phyloP scores from a whole-genome alignment of 257 asterid genomes.

The Paulownia fortunei region DNA sequence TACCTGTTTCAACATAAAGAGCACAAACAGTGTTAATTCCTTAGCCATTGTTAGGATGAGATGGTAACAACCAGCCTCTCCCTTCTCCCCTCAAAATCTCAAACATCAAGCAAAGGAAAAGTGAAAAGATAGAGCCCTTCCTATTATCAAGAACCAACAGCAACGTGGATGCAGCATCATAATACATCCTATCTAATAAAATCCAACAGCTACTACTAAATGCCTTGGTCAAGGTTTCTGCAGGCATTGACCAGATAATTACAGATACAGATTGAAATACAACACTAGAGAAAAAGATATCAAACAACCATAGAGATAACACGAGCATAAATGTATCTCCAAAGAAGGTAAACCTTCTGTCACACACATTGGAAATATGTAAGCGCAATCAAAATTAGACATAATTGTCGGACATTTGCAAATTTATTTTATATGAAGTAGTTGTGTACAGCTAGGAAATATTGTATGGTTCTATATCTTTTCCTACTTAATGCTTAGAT shows the following conservation, averaged over 20 bases:
- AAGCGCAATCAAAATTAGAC: not conserved
- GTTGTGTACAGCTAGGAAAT: not conserved
- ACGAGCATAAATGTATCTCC: not conserved
- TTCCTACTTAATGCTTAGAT: not conserved
- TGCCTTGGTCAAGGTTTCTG: not conserved
- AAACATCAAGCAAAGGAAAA: not conserved
- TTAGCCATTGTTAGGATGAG: not conserved
- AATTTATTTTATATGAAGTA: not conserved
- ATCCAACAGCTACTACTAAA: slow-evolving; percentile 1
- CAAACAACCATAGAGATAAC: not conserved
- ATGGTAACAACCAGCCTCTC: not conserved
- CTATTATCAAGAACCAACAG: not conserved
- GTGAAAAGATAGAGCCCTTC: not conserved
- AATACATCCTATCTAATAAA: not conserved
- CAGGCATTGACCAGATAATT: not conserved
- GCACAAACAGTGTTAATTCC: not conserved
- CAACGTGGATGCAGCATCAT: not conserved
- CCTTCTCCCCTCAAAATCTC: not conserved
- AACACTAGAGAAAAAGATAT: not conserved
- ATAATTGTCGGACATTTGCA: not conserved
- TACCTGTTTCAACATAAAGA: slow-evolving; percentile 43
- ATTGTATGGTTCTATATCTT: not conserved
- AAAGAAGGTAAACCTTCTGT: not conserved
- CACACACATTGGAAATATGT: not conserved
- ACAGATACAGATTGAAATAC: not conserved